Conservation (phyloP, 2,329 filamentous ascomycete genomes). For the Hypoxylon rubiginosum region DNA sequence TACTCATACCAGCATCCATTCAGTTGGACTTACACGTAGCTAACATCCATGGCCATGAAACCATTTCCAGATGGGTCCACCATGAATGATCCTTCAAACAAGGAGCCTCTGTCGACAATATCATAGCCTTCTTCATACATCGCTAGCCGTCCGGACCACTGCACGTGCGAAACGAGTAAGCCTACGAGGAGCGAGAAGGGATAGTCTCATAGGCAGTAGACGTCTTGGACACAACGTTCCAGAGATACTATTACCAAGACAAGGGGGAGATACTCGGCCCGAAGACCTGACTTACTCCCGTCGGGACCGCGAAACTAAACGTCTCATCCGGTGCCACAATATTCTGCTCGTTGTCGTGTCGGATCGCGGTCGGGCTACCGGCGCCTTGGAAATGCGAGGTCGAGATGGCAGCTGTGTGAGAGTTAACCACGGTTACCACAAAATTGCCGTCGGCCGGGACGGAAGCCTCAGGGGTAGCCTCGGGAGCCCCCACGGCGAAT, state of each 20-base stretch:
- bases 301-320: constrained; percentile 36
- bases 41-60: constrained; percentile 41
- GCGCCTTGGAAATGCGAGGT: constrained; percentile 34
- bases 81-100: constrained; percentile 43
- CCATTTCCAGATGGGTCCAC: constrained; percentile 1
- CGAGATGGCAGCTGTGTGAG: constrained; percentile 39
- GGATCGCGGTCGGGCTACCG: constrained; percentile 26
- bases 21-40: constrained; percentile 44
- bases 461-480: neutral
- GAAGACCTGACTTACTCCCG: constrained; percentile 35
- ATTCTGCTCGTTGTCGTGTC: constrained; percentile 2
- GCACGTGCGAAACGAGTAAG: constrained; percentile 14
- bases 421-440: constrained; percentile 43
- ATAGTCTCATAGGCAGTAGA: neutral
- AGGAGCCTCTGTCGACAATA: constrained; percentile 34
- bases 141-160: constrained; percentile 45
- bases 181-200: neutral
- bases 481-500: neutral
- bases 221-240: neutral
- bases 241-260: neutral
- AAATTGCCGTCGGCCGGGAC: constrained; percentile 19
- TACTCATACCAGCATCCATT: neutral
- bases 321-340: constrained; percentile 25
- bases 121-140: constrained; percentile 35
- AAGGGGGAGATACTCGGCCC: neutral